Base-by-base conservation (phyloP, 495 filamentous ascomycete species). In the Podospora fimiseda region DNA sequence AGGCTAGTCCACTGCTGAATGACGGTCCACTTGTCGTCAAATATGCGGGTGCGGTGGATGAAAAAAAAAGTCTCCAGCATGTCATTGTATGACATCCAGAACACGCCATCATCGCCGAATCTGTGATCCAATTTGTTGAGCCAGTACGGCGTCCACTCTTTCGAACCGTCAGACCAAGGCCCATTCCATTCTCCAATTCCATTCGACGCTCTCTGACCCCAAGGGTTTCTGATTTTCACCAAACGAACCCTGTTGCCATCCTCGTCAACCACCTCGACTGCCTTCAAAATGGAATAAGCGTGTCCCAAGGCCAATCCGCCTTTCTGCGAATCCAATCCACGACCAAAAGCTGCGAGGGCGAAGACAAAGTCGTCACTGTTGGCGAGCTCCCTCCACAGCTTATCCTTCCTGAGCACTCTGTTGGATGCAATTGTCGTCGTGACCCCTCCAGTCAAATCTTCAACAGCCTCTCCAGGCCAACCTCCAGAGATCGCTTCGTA, bases 111-210 rank as follows among this genome's bases (percentile, higher is more conserved):
- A 60, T 96, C 86, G 21, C 92, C 91, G 65, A 96, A 96, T 27
- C 77, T 82, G 59, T 96, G 90, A 23, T 79, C 74, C 1, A 96
- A 76, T 51, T 83, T 83, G 38, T 80, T 66, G 76, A 95, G 84
- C 88, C 89, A 94, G 60, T 94, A 83, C 0, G 88, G 72, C 1
- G 89, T 96, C 88, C 92, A 96, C 68, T 96, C 84, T 59, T 90
- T 88, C 9, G 86, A 90, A n/a, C 92, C 90, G 61, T 95, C 89
- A 27, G 84, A 86, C 87, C 90, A 94, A 6, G 88, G 70, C 6
- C 87, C 86, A 9, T 74, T 83, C 86, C 91, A 95, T 69, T 94
- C 90, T 3, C 80, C 80, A 3, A 47, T 11, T 0, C 44, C 44
- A 18, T 33, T 16, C 9, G 13, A 27, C 5, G 21, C 23, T n/a